Evolutionary conservation across 2,329 filamentous ascomycete species (phyloP).

Genomic region (Colletotrichum magnum): DNA sequence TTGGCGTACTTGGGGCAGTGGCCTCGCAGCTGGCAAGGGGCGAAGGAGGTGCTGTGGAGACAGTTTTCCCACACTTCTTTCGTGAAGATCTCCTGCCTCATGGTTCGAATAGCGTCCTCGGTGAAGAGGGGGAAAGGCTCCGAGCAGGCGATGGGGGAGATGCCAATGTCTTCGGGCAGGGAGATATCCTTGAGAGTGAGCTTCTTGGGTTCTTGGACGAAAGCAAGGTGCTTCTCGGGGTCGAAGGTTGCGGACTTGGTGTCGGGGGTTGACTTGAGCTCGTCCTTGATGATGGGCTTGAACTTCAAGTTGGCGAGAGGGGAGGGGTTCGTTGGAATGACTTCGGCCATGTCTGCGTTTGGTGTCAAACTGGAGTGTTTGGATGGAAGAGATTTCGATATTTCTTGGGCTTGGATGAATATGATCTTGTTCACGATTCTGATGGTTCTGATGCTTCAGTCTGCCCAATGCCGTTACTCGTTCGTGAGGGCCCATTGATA

Average conservation of each 20-base stretch:
- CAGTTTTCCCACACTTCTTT: constrained; percentile 69
- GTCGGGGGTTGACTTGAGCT: background rate
- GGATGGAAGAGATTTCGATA: background rate
- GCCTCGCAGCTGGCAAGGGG: constrained; percentile 16
- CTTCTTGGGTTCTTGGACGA: constrained; percentile 63
- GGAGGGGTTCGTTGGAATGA: background rate
- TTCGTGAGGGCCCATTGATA: constrained; percentile 5
- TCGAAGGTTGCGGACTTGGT: constrained; percentile 58
- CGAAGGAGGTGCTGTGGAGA: constrained; percentile 60
- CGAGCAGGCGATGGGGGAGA: constrained; percentile 75
- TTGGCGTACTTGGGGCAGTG: constrained; percentile 11
- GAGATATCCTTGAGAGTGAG: constrained; percentile 75
- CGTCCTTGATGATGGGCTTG: constrained; percentile 9
- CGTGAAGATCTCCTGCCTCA: constrained; percentile 74
- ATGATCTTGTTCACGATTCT: background rate
- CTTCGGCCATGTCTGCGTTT: constrained; percentile 6
- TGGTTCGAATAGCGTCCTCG: constrained; percentile 70
- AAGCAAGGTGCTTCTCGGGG: constrained; percentile 68
- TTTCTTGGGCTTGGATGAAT: background rate
- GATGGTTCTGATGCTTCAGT: background rate
- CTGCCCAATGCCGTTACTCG: background rate
- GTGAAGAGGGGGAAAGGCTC: constrained; percentile 77
- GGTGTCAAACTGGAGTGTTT: background rate
- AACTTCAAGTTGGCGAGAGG: constrained; percentile 15
- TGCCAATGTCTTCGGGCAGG: constrained; percentile 64